Base-by-base conservation (phyloP, 1,284 basidiomycete genomes). In the Afroboletus lepidellus region DNA sequence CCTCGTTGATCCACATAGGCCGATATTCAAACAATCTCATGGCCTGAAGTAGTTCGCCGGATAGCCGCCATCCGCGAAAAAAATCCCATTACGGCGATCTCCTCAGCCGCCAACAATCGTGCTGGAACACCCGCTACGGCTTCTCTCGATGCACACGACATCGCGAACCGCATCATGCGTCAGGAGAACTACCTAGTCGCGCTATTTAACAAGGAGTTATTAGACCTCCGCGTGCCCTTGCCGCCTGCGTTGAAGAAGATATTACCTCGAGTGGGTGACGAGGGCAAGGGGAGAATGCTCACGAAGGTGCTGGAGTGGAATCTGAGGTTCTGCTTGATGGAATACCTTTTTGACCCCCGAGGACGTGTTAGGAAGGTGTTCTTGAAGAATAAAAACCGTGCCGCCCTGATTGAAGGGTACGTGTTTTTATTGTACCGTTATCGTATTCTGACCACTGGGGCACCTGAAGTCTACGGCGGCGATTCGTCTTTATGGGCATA, bases 111-210 rank as follows among this genome's bases (percentile, higher is more conserved):
- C 51, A 69, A 77, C 58, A 66, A 71, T 49, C 69, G 74, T 69
- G 73, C 76, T 65, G 78, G 72, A 25, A 74, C 70, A 12, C 83
- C 82, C 0, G 87, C 86, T 27, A 94, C 92, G 8, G 66, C 66
- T 25, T 60, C 67, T 70, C 83, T 98, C 12, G 96, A 99, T 64
- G 97, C 96, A 0, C 97, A 99, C 69, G 95, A 98, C 67, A 84
- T 96, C 49, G 94, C 94, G 6, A 96, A 95, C 67, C 89, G 97
- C 43, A 97, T 99, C 64, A 85, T 99, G 83, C 83, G 96, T 18
- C 92, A 97, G 69, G 94, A 98, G 69, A 99, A 99, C 72, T 99
- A 98, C 69, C 80, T 99, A 46, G 97, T 98, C 54, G 95, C 96
- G 0, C 73, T 99, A 15, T 98, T 99, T 74, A 98, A 98, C 75